Evolutionary conservation across 2,329 filamentous ascomycete genomes (phyloP), one percentile per base, ranked within the genome.

Genomic region (Penicillium vulpinum): DNA sequence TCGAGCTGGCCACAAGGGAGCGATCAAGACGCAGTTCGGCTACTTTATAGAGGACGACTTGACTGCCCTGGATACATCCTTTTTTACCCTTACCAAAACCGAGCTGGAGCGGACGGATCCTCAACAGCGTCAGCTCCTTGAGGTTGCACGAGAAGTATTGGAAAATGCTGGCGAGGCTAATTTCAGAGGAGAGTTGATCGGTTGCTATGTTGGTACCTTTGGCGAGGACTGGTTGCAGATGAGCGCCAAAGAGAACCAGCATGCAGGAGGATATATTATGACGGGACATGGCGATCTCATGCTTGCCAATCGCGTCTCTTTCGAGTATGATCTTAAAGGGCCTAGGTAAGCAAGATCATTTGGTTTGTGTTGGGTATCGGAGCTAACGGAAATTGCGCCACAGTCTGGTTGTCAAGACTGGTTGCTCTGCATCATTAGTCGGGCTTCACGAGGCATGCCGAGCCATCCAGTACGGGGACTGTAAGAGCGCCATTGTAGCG

Each of bases 401-500:
- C 26, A 58, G 54, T 41, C 54, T 65, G 52, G 60, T 57, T 0
- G 60, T 74, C 3, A 62, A 65, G 10, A 77, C 75, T 1, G 76
- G 64, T 1, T 76, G 75, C 41, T 76, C 73, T 0, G 67, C 73
- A 0, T 66, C 73, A 0, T 38, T 77, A 2, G 53, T 66, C 1
- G 64, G 51, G 5, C 55, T 77, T 2, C 63, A 76, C 39, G 60
- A 54, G 15, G 59, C 59, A 0, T 68, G 48, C 69, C 72, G 60
- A 61, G 3, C 44, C 72, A 1, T 57, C 51, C 4, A 49, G 26
- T 6, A 1, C 4, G 55, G 55, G 2, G 41, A 48, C 16, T 61
- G 59, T 33, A 6, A 16, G 2, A 26, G 33, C 2, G 73, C 73
- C 2, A 41, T 77, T 5, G 73, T 75, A 2, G 69, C 62, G 1